A percentile compares a stretch with the other conserved stretches of the same genome.
These are phyloP conservation scores for Talaromyces rugulosus DNA, from an alignment of 2,329 filamentous ascomycete genomes.

Conservation along the genomic window DNA sequence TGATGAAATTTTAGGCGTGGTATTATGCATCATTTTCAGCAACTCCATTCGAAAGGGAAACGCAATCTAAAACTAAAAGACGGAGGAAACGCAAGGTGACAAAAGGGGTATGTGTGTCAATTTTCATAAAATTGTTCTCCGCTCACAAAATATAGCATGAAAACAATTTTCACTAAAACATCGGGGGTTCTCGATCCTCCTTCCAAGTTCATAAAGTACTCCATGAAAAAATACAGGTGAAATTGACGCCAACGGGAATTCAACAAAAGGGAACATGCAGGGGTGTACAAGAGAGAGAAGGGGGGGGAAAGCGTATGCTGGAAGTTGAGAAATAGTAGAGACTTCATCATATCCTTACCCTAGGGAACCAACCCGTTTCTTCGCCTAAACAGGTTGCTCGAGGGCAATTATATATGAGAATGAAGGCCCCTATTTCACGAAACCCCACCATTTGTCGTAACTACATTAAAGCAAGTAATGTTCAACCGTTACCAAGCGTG, in stretches of 20 bases:
- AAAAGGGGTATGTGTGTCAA: constrained; percentile 9
- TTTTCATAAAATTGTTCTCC: background rate
- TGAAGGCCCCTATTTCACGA: background rate
- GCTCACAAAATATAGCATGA: constrained; percentile 4
- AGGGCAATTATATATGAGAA: background rate
- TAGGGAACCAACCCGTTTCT: background rate
- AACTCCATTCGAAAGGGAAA: background rate
- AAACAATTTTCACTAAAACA: constrained; percentile 3
- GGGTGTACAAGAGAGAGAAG: background rate
- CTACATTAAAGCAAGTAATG: background rate
- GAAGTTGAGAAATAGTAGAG: background rate
- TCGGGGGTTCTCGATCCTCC: constrained; percentile 2
- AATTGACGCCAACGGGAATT: constrained; percentile 5
- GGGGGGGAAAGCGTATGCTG: background rate
- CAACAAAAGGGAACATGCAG: background rate
- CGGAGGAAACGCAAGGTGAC: background rate
- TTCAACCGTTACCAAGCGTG: background rate
- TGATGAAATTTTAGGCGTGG: background rate
- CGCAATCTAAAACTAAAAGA: background rate
- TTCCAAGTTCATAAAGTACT: constrained; percentile 8
- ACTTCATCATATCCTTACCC: background rate
- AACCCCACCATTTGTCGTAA: background rate
- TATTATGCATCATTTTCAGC: background rate
- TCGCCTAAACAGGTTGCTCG: background rate
- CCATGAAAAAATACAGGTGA: constrained; percentile 5